Evolutionary conservation across 2,329 filamentous ascomycete genomes (phyloP), one percentile per base, ranked within the genome.

Genomic region (Stagonosporopsis tanaceti): DNA sequence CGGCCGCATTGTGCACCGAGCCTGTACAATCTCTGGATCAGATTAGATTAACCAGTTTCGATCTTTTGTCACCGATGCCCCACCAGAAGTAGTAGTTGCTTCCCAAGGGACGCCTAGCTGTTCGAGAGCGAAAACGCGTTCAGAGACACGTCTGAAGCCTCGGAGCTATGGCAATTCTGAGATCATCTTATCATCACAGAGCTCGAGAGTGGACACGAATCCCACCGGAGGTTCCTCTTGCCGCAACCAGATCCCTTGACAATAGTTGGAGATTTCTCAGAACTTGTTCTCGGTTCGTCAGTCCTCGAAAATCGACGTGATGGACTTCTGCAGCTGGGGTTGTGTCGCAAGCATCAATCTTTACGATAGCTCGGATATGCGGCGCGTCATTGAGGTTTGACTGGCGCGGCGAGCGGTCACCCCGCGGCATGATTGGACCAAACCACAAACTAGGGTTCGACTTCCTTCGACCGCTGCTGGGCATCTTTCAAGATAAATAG

Each of bases 21-120:
- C 46, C 52, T 44, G 37, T 52, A 50, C 57, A 52, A 61, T 59
- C 57, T 50, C 60, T 54, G 59, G 66, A 70, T 70, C 68, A 53
- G 68, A 70, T 68, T 53, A 70, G 66, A 69, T 69, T 63, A 14
- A 60, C 53, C 22, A 55, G 53, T 59, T 67, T 69, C 61, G 17
- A 59, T 55, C 25, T 57, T 57, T 55, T 59, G 57, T 42, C 41
- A 42, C 28, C 39, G 53, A 47, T 25, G 34, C 53, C 25, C 48
- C 50, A 54, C 50, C 8, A 12, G 20, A 17, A 12, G 32, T 3
- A 9, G 25, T 34, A 32, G 27, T 40, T 47, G 53, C 44, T 6
- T 44, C 14, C 46, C 30, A 22, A 24, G 5, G 5, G 2, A 8
- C 42, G 28, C 25, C 22, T 24, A 39, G 46, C 32, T 32, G 39